Percentiles rank a stretch among this genome's conserved stretches.
Conservation (phyloP, 805 yeast species). For the Myxozyma vanderwaltii region DNA sequence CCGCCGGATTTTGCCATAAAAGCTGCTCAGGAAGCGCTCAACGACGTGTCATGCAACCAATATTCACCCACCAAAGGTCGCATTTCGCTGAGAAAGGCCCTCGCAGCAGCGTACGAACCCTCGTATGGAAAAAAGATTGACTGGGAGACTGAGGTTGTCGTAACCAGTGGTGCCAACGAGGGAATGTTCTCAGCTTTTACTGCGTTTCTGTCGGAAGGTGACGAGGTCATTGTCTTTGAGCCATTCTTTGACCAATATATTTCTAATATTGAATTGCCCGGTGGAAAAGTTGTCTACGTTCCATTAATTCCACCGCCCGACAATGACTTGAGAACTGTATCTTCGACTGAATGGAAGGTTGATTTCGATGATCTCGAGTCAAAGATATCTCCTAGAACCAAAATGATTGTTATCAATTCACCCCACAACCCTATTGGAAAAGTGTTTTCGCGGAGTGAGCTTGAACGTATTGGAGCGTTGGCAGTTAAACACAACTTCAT, state of each 20-base stretch:
- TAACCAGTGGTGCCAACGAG: slow-evolving; percentile 97
- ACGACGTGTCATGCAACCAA: slow-evolving; percentile 77
- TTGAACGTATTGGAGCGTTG: slow-evolving; percentile 70
- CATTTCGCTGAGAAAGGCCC: slow-evolving; percentile 68
- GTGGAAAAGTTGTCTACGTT: slow-evolving; percentile 87
- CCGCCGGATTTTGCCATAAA: slow-evolving; percentile 92
- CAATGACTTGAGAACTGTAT: slow-evolving; percentile 60
- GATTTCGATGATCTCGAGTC: slow-evolving; percentile 75
- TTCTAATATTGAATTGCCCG: slow-evolving; percentile 88
- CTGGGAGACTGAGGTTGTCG: slow-evolving; percentile 62
- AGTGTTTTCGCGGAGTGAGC: slow-evolving; percentile 73
- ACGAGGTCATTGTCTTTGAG: slow-evolving; percentile 93
- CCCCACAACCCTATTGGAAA: slow-evolving; percentile 98
- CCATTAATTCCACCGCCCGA: slow-evolving; percentile 82
- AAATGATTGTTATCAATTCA: slow-evolving; percentile 82
- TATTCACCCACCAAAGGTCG: slow-evolving; percentile 92
- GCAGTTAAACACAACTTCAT: slow-evolving; percentile 84
- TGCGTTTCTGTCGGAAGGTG: slow-evolving; percentile 83
- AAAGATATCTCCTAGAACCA: slow-evolving; percentile 74
- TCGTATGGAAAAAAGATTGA: slow-evolving; percentile 60
- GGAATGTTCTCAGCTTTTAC: slow-evolving; percentile 79
- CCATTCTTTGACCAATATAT: slow-evolving; percentile 98
- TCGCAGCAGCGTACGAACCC: slow-evolving; percentile 71
- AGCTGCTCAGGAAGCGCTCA: slow-evolving; percentile 77
- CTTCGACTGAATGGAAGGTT: slow-evolving; percentile 85